phyloP scores from a whole-genome alignment of 768 basidiomycete genomes.

The Nidularia pulvinata region DNA sequence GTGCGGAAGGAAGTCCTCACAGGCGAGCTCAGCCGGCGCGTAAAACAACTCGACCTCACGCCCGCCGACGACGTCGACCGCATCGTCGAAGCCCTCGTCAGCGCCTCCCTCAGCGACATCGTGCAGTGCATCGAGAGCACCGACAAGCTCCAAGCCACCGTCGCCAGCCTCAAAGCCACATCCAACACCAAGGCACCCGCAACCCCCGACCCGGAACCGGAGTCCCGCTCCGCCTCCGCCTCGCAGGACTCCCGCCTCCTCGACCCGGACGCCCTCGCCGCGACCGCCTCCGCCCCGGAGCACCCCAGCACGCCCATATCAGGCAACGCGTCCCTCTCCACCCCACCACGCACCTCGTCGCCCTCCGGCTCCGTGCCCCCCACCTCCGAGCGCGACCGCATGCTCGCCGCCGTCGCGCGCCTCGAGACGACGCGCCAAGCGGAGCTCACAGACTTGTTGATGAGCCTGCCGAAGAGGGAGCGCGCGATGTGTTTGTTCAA shows the following conservation, averaged over 20 bases:
- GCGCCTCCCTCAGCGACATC: slow-evolving; percentile 73
- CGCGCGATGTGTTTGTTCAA: slow-evolving; percentile 93
- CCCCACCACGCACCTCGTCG: slow-evolving; percentile 83
- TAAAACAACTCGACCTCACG: slow-evolving; percentile 58
- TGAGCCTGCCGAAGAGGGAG: slow-evolving; percentile 88
- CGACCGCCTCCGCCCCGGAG: slow-evolving; percentile 88
- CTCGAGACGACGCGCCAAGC: slow-evolving; percentile 58
- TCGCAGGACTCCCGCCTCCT: slow-evolving; percentile 76
- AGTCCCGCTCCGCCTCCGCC: slow-evolving; percentile 47
- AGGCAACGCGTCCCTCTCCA: slow-evolving; percentile 70
- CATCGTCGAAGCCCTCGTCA: slow-evolving; percentile 74
- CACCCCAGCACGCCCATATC: slow-evolving; percentile 88
- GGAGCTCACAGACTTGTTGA: slow-evolving; percentile 77
- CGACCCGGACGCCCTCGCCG: slow-evolving; percentile 60
- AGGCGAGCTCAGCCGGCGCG: slow-evolving; percentile 77
- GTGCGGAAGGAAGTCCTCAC: slow-evolving; percentile 86
- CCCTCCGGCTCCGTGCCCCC: slow-evolving; percentile 65
- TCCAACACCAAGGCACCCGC: slow-evolving; percentile 1
- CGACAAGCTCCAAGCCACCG: slow-evolving; percentile 62
- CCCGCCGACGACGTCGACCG: slow-evolving; percentile 54
- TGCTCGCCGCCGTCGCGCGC: slow-evolving; percentile 63
- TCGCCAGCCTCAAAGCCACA: slow-evolving; percentile 37
- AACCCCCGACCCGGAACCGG: slow-evolving; percentile 10
- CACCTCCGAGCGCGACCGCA: slow-evolving; percentile 73
- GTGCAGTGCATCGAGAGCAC: slow-evolving; percentile 76